Conservation (phyloP, 306 rosid genomes). For the Quercus bicolor region DNA sequence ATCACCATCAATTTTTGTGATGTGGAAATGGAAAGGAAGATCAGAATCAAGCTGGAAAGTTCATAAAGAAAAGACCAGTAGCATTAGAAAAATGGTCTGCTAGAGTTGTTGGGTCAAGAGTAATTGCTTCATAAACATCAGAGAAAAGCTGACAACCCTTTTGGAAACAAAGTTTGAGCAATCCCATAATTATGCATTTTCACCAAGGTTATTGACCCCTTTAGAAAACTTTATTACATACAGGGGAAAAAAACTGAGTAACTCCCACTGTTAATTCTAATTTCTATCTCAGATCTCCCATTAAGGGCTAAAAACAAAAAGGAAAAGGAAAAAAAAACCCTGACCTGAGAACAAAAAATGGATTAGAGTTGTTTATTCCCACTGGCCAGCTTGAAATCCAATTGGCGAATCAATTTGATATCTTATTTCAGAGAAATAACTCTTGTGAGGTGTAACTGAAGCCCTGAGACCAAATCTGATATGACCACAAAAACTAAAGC, state of each 20-base stretch:
- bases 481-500: not conserved
- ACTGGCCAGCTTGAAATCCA: conserved; percentile 6
- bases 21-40: not conserved
- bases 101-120: not conserved
- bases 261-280: not conserved
- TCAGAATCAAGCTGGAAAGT: not conserved
- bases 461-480: conserved; percentile 1
- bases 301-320: not conserved
- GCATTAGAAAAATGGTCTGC: not conserved
- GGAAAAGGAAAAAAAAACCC: not conserved
- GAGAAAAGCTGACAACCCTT: not conserved
- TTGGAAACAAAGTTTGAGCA: not conserved
- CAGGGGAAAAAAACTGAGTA: not conserved
- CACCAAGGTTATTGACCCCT: not conserved
- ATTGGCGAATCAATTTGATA: not conserved
- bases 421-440: not conserved
- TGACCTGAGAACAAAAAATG: not conserved
- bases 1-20: not conserved
- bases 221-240: not conserved
- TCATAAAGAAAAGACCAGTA: not conserved
- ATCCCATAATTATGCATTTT: not conserved
- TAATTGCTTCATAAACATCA: not conserved
- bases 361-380: not conserved
- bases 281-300: not conserved
- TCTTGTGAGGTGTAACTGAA: not conserved